Evolutionary conservation across 1,284 basidiomycete genomes (phyloP).

Genomic region (Fomitopsis palustris): DNA sequence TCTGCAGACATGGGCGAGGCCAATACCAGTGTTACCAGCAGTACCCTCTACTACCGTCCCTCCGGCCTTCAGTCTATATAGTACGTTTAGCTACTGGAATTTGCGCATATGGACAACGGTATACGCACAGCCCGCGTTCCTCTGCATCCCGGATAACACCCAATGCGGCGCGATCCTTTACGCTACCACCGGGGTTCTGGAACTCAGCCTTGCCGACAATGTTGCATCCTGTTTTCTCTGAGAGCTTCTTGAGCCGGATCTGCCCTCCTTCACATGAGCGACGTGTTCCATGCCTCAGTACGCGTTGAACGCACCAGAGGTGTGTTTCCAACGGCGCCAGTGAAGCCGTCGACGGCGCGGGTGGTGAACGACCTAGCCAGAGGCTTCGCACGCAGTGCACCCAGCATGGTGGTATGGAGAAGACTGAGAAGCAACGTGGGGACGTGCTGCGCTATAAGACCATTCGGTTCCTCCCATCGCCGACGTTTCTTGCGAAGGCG

Average conservation of each 20-base stretch:
- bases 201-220: constrained; percentile 97
- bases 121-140: constrained; percentile 68
- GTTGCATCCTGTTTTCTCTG: constrained; percentile 85
- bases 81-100: background rate
- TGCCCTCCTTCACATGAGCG: constrained; percentile 30
- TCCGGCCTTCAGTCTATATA: constrained; percentile 76
- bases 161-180: constrained; percentile 96
- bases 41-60: constrained; percentile 98
- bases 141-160: constrained; percentile 91
- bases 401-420: constrained; percentile 17
- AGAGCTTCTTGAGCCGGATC: constrained; percentile 84
- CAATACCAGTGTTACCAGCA: constrained; percentile 98
- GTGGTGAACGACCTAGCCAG: constrained; percentile 47
- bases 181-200: constrained; percentile 98
- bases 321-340: constrained; percentile 91
- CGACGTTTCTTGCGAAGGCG: constrained; percentile 8
- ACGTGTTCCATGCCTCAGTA: background rate
- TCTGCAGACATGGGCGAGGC: constrained; percentile 93
- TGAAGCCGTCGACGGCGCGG: constrained; percentile 74
- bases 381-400: constrained; percentile 17
- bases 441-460: background rate
- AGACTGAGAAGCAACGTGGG: background rate
- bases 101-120: constrained; percentile 1
- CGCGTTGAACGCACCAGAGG: constrained; percentile 65
- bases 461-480: background rate